Evolutionary conservation across 805 yeast species (phyloP).

Genomic region (Candida verbasci): DNA sequence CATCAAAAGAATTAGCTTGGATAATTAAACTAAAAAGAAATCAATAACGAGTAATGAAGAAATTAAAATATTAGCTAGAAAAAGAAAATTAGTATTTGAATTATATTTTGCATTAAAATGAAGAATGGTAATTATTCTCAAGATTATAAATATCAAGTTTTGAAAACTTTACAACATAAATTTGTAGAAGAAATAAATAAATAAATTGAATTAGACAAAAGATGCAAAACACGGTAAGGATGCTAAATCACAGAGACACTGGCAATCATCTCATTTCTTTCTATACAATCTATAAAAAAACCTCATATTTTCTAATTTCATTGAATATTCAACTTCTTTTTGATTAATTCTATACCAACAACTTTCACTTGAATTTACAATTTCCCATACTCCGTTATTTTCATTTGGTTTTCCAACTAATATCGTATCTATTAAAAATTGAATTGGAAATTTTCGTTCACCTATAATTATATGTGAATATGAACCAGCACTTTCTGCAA

Average conservation of each 20-base stretch:
- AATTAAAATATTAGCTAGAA: conserved; percentile 1
- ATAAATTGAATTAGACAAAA: neutral
- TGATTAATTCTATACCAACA: conserved; percentile 70
- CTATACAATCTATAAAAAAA: conserved; percentile 74
- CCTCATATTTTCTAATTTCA: conserved; percentile 83
- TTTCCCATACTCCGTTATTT: conserved; percentile 56
- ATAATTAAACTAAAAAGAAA: conserved; percentile 3
- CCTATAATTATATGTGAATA: conserved; percentile 79
- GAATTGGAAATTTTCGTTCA: conserved; percentile 73
- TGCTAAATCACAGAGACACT: no score
- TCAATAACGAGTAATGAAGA: conserved; percentile 1
- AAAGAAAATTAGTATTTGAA: conserved; percentile 8
- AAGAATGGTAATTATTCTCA: neutral
- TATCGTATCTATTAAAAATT: conserved; percentile 71
- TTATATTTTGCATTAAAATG: conserved; percentile 9
- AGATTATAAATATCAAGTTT: conserved; percentile 4
- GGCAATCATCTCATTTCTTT: conserved; percentile 47
- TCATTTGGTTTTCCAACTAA: conserved; percentile 48
- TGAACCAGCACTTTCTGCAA: conserved; percentile 88
- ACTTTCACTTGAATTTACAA: conserved; percentile 64
- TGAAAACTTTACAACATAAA: conserved; percentile 7
- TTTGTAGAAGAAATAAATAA: conserved; percentile 9
- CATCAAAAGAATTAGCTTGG: conserved; percentile 20
- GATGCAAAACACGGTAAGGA: no score
- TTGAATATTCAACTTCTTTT: conserved; percentile 47